These are phyloP conservation scores for Asclepias syriaca DNA, from an alignment of 257 asterid species.

Conservation along the genomic window DNA sequence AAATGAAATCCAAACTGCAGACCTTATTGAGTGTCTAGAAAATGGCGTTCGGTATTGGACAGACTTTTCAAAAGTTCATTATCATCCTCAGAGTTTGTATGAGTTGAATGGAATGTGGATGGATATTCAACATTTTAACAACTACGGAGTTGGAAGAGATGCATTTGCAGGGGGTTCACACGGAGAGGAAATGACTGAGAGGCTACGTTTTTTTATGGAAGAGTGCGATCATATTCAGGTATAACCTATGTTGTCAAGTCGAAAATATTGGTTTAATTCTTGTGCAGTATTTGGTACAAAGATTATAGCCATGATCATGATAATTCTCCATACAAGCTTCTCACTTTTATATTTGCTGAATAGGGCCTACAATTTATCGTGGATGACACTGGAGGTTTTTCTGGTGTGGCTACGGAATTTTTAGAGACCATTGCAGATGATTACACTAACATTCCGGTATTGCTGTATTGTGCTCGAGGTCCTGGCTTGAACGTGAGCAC, in stretches of 20 bases:
- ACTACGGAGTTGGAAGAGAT: slow-evolving; percentile 77
- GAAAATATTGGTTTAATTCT: background rate
- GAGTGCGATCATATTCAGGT: slow-evolving; percentile 98
- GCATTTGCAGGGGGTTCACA: slow-evolving; percentile 45
- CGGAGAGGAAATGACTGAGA: slow-evolving; percentile 77
- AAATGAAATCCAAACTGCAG: slow-evolving; percentile 61
- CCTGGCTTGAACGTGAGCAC: slow-evolving; percentile 39
- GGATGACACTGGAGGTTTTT: slow-evolving; percentile 86
- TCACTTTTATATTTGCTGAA: slow-evolving; percentile 10
- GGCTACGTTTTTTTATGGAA: slow-evolving; percentile 90
- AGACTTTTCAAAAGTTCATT: slow-evolving; percentile 90
- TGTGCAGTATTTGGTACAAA: background rate
- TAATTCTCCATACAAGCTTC: background rate
- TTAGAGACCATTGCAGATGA: slow-evolving; percentile 88
- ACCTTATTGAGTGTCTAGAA: slow-evolving; percentile 70
- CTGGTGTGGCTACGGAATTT: slow-evolving; percentile 81
- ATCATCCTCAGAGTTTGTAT: slow-evolving; percentile 85
- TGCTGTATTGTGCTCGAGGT: slow-evolving; percentile 60
- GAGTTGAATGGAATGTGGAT: slow-evolving; percentile 73
- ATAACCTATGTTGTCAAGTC: background rate
- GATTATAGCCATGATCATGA: background rate
- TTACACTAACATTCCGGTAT: slow-evolving; percentile 72
- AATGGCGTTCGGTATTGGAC: slow-evolving; percentile 84
- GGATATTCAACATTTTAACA: slow-evolving; percentile 47
- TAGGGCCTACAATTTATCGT: slow-evolving; percentile 86